Evolutionary conservation across 2,329 filamentous ascomycete species (phyloP), one percentile per base, ranked within the genome.

Genomic region (Pseudogymnoascus sp.): DNA sequence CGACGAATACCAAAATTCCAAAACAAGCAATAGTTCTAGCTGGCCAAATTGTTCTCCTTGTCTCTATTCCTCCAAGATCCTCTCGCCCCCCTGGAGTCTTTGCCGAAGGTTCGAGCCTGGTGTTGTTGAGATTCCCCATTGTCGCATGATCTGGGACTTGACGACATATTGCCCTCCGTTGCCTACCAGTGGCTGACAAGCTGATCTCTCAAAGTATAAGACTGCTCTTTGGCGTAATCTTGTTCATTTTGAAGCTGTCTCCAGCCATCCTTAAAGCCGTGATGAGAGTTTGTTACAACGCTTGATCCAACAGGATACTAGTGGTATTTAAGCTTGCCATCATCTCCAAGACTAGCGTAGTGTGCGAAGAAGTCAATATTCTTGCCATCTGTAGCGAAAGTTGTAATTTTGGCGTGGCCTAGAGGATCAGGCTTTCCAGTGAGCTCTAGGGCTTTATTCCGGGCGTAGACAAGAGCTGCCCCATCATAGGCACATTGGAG

Each of bases 361-460:
- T 64, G 61, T 9, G 59, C 63, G 59, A 65, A 66, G 44, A 61
- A 64, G 35, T 66, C 63, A 27, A 66, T 59, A 25, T 25, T 65
- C 33, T 62, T 64, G 39, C 63, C 63, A 51, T 67, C 63, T 31
- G 63, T 65, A 63, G 66, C 64, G 39, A 67, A 67, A 58, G 65
- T 68, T 29, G n/a, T 33, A 41, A 66, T 61, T 60, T 27, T 55
- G 51, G 64, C 51, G 62, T 60, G 36, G 17, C 62, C 58, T 25
- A 59, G 13, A 62, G 62, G 64, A 59, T 68, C 65, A 55, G 61
- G 64, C 13, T 33, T 63, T 5, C 61, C 17, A n/a, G 67, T 59
- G 39, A 62, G 65, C 55, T 51, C 63, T 63, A 33, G 61, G 55
- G 65, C 66, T 61, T 65, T 7, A 63, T 66, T 65, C 61, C 64